Percentiles rank a stretch among this genome's conserved stretches.
phyloP scores from a whole-genome alignment of 768 basidiomycete species.

The Suillus bovinus region DNA sequence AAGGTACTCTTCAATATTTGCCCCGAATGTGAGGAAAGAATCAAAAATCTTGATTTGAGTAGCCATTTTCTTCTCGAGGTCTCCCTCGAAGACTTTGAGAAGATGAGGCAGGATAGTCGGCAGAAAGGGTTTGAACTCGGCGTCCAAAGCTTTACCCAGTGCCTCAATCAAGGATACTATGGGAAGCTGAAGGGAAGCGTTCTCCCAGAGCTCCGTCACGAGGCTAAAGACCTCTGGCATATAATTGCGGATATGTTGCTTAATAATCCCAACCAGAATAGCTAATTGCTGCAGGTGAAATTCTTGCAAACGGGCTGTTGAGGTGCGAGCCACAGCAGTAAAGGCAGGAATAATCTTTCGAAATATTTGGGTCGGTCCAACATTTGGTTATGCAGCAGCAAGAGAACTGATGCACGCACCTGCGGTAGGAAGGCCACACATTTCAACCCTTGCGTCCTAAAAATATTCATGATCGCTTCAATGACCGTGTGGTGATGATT shows the following conservation, averaged over 20 bases:
- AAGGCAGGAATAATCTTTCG: slow-evolving; percentile 92
- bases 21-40: slow-evolving; percentile 92
- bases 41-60: slow-evolving; percentile 92
- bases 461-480: slow-evolving; percentile 98
- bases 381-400: background rate
- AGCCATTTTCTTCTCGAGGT: slow-evolving; percentile 72
- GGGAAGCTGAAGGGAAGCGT: slow-evolving; percentile 78
- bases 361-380: background rate
- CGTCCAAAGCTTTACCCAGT: slow-evolving; percentile 89
- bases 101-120: slow-evolving; percentile 88
- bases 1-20: slow-evolving; percentile 96
- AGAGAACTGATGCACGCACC: slow-evolving; percentile 53
- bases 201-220: slow-evolving; percentile 91
- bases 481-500: slow-evolving; percentile 91
- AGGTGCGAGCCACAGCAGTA: slow-evolving; percentile 79
- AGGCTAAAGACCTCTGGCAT: slow-evolving; percentile 82
- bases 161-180: slow-evolving; percentile 93
- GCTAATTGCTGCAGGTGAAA: slow-evolving; percentile 95
- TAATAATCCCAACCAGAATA: slow-evolving; percentile 93
- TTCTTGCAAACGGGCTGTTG: slow-evolving; percentile 82
- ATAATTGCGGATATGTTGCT: slow-evolving; percentile 94
- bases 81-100: slow-evolving; percentile 90
- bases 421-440: slow-evolving; percentile 95
- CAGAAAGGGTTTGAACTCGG: slow-evolving; percentile 96
- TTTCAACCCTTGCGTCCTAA: slow-evolving; percentile 96